Conservation (phyloP, 306 rosid species). For the Castanea crenata region DNA sequence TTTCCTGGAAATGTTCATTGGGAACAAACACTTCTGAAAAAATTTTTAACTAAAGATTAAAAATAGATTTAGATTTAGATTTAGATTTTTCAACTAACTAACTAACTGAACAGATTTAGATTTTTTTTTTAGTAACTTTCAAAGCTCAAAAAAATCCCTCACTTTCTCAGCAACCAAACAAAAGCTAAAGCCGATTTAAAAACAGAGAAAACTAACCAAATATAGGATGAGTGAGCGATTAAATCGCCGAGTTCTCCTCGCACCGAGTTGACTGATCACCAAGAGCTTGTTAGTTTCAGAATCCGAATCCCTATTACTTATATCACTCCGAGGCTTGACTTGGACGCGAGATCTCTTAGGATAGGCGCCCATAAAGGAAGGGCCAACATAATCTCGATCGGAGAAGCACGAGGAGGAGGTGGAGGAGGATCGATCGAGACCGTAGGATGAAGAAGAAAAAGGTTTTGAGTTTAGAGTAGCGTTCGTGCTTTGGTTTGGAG, state of each 20-base stretch:
- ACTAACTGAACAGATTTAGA: too few relatives aligned
- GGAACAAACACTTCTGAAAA: too few relatives aligned
- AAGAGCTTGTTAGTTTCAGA: background rate
- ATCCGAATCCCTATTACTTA: background rate
- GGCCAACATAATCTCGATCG: slow-evolving; percentile 66
- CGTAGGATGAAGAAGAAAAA: too few relatives aligned
- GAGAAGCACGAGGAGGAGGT: slow-evolving; percentile 54
- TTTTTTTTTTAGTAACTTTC: too few relatives aligned
- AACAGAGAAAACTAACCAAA: slow-evolving; percentile 39
- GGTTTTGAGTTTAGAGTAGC: too few relatives aligned
- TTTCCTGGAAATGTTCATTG: too few relatives aligned
- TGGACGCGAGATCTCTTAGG: slow-evolving; percentile 36
- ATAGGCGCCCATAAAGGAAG: slow-evolving; percentile 65
- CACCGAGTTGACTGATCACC: slow-evolving; percentile 2
- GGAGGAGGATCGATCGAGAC: too few relatives aligned
- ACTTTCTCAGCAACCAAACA: background rate
- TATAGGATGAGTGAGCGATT: slow-evolving; percentile 33
- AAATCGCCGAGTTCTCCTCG: slow-evolving; percentile 10
- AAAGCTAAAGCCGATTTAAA: background rate
- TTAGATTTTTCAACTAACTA: too few relatives aligned
- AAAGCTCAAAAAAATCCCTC: background rate
- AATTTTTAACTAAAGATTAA: too few relatives aligned
- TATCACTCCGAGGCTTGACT: background rate
- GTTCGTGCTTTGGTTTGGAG: slow-evolving; percentile 14
- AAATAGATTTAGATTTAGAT: too few relatives aligned